phyloP scores from a whole-genome alignment of 495 filamentous ascomycete species.

The Neurospora sp. region DNA sequence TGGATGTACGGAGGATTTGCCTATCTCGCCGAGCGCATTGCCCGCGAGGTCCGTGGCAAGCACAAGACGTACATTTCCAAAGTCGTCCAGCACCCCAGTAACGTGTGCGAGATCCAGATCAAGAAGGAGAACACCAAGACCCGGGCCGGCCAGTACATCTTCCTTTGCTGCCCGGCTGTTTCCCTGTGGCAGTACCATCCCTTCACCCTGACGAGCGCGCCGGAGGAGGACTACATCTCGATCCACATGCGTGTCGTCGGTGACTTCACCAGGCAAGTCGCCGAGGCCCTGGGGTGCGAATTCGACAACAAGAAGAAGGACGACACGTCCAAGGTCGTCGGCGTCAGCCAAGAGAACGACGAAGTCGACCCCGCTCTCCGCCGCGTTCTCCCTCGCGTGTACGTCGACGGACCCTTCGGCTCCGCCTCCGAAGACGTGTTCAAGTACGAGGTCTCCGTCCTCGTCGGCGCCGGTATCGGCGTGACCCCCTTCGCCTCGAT shows the following conservation, averaged over 20 bases:
- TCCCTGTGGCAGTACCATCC: slow-evolving; percentile 74
- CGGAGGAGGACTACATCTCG: slow-evolving; percentile 74
- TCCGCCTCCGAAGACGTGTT: slow-evolving; percentile 68
- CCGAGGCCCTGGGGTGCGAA: slow-evolving; percentile 58
- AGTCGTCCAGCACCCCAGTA: slow-evolving; percentile 74
- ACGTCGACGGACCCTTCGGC: slow-evolving; percentile 73
- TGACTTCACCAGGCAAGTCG: slow-evolving; percentile 57
- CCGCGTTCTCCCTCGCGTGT: slow-evolving; percentile 60
- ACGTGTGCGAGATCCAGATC: slow-evolving; percentile 76
- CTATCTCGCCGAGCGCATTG: slow-evolving; percentile 60
- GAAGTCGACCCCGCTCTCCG: slow-evolving; percentile 60
- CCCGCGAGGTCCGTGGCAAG: slow-evolving; percentile 58
- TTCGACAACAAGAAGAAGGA: slow-evolving; percentile 47
- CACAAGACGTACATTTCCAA: slow-evolving; percentile 74
- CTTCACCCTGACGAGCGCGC: slow-evolving; percentile 68
- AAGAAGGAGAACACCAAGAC: slow-evolving; percentile 72
- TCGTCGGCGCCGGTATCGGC: slow-evolving; percentile 63
- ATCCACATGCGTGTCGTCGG: slow-evolving; percentile 66
- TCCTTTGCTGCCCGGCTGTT: slow-evolving; percentile 71
- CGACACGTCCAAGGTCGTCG: slow-evolving; percentile 51
- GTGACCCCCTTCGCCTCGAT: slow-evolving; percentile 70
- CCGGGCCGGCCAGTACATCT: slow-evolving; percentile 73
- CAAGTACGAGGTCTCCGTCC: slow-evolving; percentile 62
- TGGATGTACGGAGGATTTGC: slow-evolving; percentile 67
- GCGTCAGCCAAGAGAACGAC: slow-evolving; percentile 46